Percentiles rank a stretch among this genome's conserved stretches.
These are phyloP conservation scores for Echinochloa phyllopogon DNA, from an alignment of 176 grass and related monocot genomes.

Conservation along the genomic window DNA sequence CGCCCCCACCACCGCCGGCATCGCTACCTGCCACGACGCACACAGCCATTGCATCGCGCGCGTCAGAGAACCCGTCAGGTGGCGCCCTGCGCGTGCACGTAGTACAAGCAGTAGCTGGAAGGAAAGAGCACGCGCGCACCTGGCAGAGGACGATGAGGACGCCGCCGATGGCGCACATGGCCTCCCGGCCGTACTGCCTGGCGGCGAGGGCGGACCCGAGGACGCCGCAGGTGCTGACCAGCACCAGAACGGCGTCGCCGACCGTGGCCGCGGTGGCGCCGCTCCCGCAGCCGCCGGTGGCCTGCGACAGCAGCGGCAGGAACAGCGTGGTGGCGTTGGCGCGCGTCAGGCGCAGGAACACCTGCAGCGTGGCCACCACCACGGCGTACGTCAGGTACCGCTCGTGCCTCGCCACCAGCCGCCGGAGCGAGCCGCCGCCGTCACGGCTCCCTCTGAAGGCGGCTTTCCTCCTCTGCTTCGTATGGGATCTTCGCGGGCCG, in stretches of 20 bases:
- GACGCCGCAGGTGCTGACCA: constrained; percentile 28
- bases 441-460: neutral
- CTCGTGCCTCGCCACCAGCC: constrained; percentile 1
- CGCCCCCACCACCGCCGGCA: neutral
- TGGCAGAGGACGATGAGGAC: constrained; percentile 24
- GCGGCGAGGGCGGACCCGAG: constrained; percentile 25
- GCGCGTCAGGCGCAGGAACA: constrained; percentile 32
- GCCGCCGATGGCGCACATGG: constrained; percentile 25
- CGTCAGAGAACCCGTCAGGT: no score
- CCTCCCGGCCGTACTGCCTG: constrained; percentile 15
- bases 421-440: neutral
- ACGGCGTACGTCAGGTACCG: neutral
- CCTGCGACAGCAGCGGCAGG: constrained; percentile 33
- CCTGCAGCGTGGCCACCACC: constrained; percentile 32
- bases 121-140: neutral
- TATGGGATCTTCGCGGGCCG: neutral
- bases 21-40: neutral
- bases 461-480: neutral
- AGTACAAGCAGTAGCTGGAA: no score
- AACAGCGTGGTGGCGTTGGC: constrained; percentile 16
- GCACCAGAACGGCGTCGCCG: neutral
- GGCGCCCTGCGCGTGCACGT: no score
- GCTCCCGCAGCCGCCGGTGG: neutral
- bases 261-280: neutral
- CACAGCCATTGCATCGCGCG: no score